These are phyloP conservation scores for Hypholoma sublateritium DNA, from an alignment of 768 basidiomycete species.

Conservation along the genomic window DNA sequence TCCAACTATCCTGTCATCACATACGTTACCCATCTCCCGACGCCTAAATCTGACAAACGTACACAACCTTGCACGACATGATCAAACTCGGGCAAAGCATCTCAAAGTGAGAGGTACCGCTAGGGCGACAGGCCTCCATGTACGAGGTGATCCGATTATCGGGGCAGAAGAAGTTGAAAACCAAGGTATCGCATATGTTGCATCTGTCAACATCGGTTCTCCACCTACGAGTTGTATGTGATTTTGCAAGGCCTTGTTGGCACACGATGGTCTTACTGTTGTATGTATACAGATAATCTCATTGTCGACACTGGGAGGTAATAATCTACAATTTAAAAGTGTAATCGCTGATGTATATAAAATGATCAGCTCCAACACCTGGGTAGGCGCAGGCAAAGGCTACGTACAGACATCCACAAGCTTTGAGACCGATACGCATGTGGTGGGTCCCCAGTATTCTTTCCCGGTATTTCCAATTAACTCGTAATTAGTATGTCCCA, in stretches of 20 bases:
- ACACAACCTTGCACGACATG: slow-evolving; percentile 47
- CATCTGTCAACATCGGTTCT: slow-evolving; percentile 48
- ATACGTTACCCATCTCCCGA: slow-evolving; percentile 53
- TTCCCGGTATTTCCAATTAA: not conserved
- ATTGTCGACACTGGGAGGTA: slow-evolving; percentile 56
- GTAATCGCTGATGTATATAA: slow-evolving; percentile 2
- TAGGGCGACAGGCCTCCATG: not conserved
- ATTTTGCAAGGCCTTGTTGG: not conserved
- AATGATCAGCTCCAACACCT: slow-evolving; percentile 60
- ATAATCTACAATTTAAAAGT: not conserved
- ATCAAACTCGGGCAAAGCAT: slow-evolving; percentile 47
- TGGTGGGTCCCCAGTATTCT: slow-evolving; percentile 30
- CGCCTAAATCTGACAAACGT: slow-evolving; percentile 50
- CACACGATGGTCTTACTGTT: not conserved
- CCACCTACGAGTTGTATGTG: slow-evolving; percentile 51
- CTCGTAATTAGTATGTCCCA: slow-evolving; percentile 36
- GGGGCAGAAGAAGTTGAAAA: slow-evolving; percentile 1
- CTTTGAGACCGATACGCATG: slow-evolving; percentile 33
- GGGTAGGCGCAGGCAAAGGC: slow-evolving; percentile 50
- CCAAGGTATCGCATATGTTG: slow-evolving; percentile 39
- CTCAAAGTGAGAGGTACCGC: slow-evolving; percentile 34
- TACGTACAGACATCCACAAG: slow-evolving; percentile 52
- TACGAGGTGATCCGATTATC: not conserved
- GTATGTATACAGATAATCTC: slow-evolving; percentile 39
- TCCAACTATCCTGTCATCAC: slow-evolving; percentile 35